These are phyloP conservation scores for Fusarium nurragi DNA, from an alignment of 2,329 filamentous ascomycete species.

Conservation along the genomic window DNA sequence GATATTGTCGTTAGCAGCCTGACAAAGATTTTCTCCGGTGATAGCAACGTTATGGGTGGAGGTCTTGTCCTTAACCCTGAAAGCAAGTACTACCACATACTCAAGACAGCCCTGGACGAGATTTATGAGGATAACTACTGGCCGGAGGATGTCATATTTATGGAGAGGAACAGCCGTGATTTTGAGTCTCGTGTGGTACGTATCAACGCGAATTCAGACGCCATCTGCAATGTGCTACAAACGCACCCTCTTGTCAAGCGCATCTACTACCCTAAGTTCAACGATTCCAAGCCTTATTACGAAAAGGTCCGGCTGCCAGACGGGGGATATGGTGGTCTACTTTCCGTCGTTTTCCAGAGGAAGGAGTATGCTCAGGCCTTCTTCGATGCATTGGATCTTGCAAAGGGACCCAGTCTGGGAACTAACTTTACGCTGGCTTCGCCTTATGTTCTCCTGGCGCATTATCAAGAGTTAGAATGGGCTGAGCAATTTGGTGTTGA, in stretches of 20 bases:
- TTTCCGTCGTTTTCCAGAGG: slow-evolving; percentile 83
- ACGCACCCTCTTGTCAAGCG: slow-evolving; percentile 72
- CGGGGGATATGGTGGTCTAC: slow-evolving; percentile 88
- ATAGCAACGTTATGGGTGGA: slow-evolving; percentile 98
- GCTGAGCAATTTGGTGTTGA: slow-evolving; percentile 83
- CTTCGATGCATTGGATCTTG: slow-evolving; percentile 85
- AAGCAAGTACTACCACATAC: slow-evolving; percentile 71
- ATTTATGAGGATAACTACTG: slow-evolving; percentile 92
- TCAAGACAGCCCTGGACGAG: slow-evolving; percentile 72
- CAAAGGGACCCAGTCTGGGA: slow-evolving; percentile 93
- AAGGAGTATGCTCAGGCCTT: slow-evolving; percentile 79
- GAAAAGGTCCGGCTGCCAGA: slow-evolving; percentile 77
- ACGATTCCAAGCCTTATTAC: slow-evolving; percentile 75
- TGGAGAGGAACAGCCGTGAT: slow-evolving; percentile 95
- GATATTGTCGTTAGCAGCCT: slow-evolving; percentile 94
- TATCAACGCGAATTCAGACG: slow-evolving; percentile 86
- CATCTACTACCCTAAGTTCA: slow-evolving; percentile 88
- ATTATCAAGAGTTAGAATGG: slow-evolving; percentile 95
- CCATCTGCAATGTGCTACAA: slow-evolving; percentile 77
- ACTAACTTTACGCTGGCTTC: slow-evolving; percentile 96
- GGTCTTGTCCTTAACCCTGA: slow-evolving; percentile 72
- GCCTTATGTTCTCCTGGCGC: slow-evolving; percentile 90
- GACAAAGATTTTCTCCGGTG: slow-evolving; percentile 96
- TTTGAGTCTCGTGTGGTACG: slow-evolving; percentile 84
- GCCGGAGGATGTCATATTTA: slow-evolving; percentile 92